A percentile compares a stretch with the other conserved stretches of the same genome.
Conservation (phyloP, 805 yeast species). For the Danielia reshetovae region DNA sequence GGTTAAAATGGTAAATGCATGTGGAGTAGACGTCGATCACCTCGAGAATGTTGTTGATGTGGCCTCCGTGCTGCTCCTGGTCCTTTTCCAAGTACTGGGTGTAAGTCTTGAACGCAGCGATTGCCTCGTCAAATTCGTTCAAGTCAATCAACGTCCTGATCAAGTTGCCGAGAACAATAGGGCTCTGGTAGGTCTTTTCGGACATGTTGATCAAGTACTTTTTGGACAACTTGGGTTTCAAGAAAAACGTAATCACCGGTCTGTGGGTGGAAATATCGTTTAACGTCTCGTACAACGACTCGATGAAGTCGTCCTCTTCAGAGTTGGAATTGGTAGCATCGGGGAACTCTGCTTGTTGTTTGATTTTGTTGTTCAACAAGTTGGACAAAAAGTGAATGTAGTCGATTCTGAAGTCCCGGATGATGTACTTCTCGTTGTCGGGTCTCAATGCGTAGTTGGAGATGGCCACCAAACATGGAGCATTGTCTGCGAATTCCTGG, state of each 20-base stretch:
- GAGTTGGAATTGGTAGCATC: slow-evolving; percentile 21
- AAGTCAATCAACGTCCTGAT: slow-evolving; percentile 30
- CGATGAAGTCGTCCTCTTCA: slow-evolving; percentile 23
- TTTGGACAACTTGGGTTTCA: slow-evolving; percentile 24
- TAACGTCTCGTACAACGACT: slow-evolving; percentile 28
- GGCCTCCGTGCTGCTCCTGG: slow-evolving; percentile 27
- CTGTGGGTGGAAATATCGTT: slow-evolving; percentile 18
- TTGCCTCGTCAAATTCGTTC: slow-evolving; percentile 40
- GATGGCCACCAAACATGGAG: slow-evolving; percentile 22
- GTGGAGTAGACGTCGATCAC: slow-evolving; percentile 31
- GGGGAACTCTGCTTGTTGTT: slow-evolving; percentile 23
- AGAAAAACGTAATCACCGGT: slow-evolving; percentile 8
- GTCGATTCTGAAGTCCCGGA: slow-evolving; percentile 22
- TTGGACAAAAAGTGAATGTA: slow-evolving; percentile 22
- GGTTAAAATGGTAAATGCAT: slow-evolving; percentile 34
- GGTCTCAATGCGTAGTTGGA: slow-evolving; percentile 25
- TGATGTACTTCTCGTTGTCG: slow-evolving; percentile 14
- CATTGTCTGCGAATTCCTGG: slow-evolving; percentile 22
- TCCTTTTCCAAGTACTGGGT: slow-evolving; percentile 30
- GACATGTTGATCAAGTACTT: slow-evolving; percentile 27
- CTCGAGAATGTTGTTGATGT: slow-evolving; percentile 28
- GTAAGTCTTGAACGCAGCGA: slow-evolving; percentile 39
- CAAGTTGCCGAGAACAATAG: slow-evolving; percentile 27
- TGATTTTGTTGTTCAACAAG: slow-evolving; percentile 13
- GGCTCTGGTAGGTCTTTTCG: slow-evolving; percentile 35